phyloP scores from a whole-genome alignment of 192 early-diverging fungal genomes.

The Linnemannia schmuckeri region DNA sequence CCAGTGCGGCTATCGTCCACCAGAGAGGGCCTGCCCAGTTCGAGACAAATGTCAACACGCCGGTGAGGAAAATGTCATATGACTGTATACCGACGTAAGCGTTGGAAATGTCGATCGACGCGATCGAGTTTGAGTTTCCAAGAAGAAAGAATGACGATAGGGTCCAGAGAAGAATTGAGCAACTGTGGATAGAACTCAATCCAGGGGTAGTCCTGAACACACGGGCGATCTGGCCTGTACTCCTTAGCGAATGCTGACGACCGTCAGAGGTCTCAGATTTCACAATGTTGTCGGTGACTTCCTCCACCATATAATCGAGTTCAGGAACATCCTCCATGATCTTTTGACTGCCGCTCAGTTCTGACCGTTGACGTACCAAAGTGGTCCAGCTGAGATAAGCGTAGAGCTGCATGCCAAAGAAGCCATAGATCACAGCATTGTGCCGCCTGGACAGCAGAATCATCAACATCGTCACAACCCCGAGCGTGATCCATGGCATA shows the following conservation, averaged over 20 bases:
- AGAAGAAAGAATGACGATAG: conserved; percentile 75
- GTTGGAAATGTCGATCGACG: conserved; percentile 82
- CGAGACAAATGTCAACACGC: conserved; percentile 73
- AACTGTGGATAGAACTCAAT: conserved; percentile 39
- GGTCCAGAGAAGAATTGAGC: conserved; percentile 58
- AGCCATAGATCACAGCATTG: conserved; percentile 68
- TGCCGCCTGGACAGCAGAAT: conserved; percentile 73
- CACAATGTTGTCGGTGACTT: neutral
- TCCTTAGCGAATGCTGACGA: neutral
- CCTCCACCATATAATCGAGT: neutral
- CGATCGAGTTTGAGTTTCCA: conserved; percentile 84
- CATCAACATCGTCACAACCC: conserved; percentile 67
- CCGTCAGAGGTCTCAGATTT: neutral
- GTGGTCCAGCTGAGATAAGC: conserved; percentile 47
- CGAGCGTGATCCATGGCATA: conserved; percentile 52
- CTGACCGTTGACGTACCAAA: conserved; percentile 3
- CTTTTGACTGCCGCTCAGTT: neutral
- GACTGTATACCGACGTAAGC: conserved; percentile 79
- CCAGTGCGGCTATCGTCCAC: conserved; percentile 67
- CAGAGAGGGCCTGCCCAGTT: conserved; percentile 83
- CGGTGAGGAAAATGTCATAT: conserved; percentile 72
- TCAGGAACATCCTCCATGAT: neutral
- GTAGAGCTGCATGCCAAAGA: conserved; percentile 68
- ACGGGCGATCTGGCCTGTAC: neutral
- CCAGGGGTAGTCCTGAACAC: conserved; percentile 31